phyloP scores from a whole-genome alignment of 164 flowering plant species.

The Tetracentron sinense region DNA sequence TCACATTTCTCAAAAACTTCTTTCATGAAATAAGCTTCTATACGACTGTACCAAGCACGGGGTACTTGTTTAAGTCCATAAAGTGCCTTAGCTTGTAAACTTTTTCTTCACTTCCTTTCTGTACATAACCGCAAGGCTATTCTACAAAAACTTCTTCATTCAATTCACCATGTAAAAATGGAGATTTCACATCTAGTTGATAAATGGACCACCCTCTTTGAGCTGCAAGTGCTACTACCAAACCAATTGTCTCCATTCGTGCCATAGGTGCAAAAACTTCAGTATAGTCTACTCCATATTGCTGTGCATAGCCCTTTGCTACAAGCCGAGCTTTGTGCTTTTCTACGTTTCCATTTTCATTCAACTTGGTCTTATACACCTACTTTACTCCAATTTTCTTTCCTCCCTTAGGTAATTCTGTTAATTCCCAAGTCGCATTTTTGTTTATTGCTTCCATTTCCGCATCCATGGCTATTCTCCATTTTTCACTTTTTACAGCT shows the following conservation, averaged over 20 bases:
- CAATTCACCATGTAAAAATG: constrained; percentile 17
- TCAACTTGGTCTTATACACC: constrained; percentile 6
- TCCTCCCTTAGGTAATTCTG: neutral
- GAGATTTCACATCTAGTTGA: constrained; percentile 16
- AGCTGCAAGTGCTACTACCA: constrained; percentile 10
- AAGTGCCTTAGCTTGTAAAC: constrained; percentile 5
- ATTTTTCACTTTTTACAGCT: constrained; percentile 1
- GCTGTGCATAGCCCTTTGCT: constrained; percentile 13
- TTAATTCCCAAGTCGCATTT: constrained; percentile 10
- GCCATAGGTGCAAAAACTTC: constrained; percentile 20
- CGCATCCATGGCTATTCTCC: constrained; percentile 11
- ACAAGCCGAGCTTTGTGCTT: constrained; percentile 8
- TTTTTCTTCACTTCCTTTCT: constrained; percentile 1
- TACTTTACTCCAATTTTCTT: constrained; percentile 12
- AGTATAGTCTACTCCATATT: constrained; percentile 8
- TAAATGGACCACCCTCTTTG: constrained; percentile 8
- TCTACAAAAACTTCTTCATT: constrained; percentile 4
- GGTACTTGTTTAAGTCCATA: constrained; percentile 15
- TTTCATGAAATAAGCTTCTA: neutral
- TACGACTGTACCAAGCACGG: constrained; percentile 6
- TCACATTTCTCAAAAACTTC: neutral
- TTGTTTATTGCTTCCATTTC: constrained; percentile 5
- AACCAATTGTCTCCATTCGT: constrained; percentile 7
- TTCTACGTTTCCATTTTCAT: neutral
- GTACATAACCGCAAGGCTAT: constrained; percentile 3